Evolutionary conservation across 192 early-diverging fungal species (phyloP), one percentile per base, ranked within the genome.

Genomic region (Rhizophagus sp.): DNA sequence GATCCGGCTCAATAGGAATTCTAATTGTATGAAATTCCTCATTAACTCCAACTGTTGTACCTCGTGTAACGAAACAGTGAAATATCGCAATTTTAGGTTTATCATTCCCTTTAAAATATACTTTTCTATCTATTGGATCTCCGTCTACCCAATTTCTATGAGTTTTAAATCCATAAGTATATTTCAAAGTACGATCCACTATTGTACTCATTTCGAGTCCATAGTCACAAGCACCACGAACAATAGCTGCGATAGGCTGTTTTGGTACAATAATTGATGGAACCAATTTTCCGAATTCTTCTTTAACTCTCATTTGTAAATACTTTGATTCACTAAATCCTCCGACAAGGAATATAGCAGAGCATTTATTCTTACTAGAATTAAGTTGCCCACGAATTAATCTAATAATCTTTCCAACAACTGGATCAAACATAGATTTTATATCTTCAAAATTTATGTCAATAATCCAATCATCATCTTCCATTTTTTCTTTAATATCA

Each of bases 311-410:
- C 6, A 80, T 62, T 66, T 83, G 83, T 9, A 89, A 62, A 49
- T 88, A 88, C 5, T 80, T 76, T 7, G 87, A 88, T 57, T 85
- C 83, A 25, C 88, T 87, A 74, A 88, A 88, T 61, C 88, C 88
- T 22, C 88, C 88, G 6, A 89, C 88, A 73, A 89, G 63, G 79
- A 89, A 89, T 25, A 87, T 85, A 11, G 84, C 84, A n/a, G 83
- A 76, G 2, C 85, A 75, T n/a, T 62, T 73, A 17, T 73, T 66
- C 34, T 82, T 75, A 5, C 77, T 62, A 64, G 83, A 84, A 0
- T 73, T 75, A 33, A 89, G 73, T 52, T 89, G 88, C 34, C 81
- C 62, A 68, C 82, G 72, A n/a, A 89, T 87, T 19, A 88, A 62
- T 12, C 80, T 67, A 1, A 86, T 64, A 17, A 89, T 84, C 36